A percentile compares a stretch with the other conserved stretches of the same genome.
These are phyloP conservation scores for Calocybe indica DNA, from an alignment of 768 basidiomycete genomes.

Conservation along the genomic window DNA sequence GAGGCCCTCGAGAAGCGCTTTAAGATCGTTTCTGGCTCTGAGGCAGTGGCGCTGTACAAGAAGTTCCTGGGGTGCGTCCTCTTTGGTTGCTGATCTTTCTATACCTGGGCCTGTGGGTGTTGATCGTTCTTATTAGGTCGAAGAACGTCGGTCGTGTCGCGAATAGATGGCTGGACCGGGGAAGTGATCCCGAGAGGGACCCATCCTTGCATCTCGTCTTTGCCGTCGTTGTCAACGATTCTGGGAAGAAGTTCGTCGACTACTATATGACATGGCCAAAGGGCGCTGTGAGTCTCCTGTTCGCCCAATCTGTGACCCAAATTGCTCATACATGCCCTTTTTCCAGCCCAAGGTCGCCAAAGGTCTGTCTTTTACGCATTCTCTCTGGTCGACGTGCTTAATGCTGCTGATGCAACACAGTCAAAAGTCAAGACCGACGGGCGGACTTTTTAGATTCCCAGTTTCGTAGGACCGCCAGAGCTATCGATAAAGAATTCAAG, in stretches of 20 bases:
- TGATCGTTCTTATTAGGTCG: slow-evolving; percentile 1
- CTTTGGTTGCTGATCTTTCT: neutral
- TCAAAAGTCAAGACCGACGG: slow-evolving; percentile 18
- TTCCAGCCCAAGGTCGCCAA: neutral
- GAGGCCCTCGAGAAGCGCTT: slow-evolving; percentile 28
- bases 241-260: neutral
- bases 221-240: neutral
- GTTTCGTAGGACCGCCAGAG: slow-evolving; percentile 33
- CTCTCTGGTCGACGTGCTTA: neutral
- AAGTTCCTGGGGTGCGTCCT: slow-evolving; percentile 33
- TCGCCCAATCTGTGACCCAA: slow-evolving; percentile 1
- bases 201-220: neutral
- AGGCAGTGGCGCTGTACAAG: slow-evolving; percentile 35
- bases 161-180: neutral
- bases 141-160: slow-evolving; percentile 6
- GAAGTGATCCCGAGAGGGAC: neutral
- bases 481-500: slow-evolving; percentile 37
- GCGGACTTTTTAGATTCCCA: slow-evolving; percentile 32
- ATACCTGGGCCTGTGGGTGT: neutral
- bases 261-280: slow-evolving; percentile 1
- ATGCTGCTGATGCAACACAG: neutral
- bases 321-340: slow-evolving; percentile 6
- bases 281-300: slow-evolving; percentile 1
- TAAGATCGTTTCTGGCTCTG: slow-evolving; percentile 35
- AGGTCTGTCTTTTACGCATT: slow-evolving; percentile 3